Conservation (phyloP, 2,329 filamentous ascomycete species). For the Teratosphaeria destructans region DNA sequence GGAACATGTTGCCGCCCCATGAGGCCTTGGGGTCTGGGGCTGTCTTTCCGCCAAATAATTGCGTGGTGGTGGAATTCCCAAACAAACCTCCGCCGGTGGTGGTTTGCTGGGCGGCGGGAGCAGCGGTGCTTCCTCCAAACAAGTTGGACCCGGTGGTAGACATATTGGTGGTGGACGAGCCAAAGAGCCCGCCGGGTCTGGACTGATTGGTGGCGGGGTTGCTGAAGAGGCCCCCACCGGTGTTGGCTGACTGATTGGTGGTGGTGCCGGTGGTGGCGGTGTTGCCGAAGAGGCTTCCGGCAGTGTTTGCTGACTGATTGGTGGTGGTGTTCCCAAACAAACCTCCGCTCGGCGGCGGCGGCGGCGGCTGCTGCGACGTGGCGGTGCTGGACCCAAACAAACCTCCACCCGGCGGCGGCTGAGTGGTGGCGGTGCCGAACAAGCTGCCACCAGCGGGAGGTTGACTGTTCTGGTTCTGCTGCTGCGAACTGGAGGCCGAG, state of each 20-base stretch:
- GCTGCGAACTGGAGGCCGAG: constrained; percentile 8
- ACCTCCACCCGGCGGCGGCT: constrained; percentile 13
- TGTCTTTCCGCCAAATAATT: constrained; percentile 4
- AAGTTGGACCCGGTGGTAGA: neutral
- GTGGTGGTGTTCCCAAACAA: constrained; percentile 26
- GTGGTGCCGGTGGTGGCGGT: neutral
- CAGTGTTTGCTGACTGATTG: neutral
- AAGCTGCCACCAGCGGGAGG: constrained; percentile 16
- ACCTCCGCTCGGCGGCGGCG: constrained; percentile 8
- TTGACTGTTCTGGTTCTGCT: constrained; percentile 6
- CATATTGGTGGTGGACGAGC: constrained; percentile 1
- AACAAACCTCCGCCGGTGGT: constrained; percentile 23
- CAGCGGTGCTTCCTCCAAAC: constrained; percentile 6
- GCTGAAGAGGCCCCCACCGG: constrained; percentile 7
- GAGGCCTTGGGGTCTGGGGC: neutral
- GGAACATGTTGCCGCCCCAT: constrained; percentile 3
- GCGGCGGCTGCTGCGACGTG: constrained; percentile 7
- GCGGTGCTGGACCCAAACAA: constrained; percentile 13
- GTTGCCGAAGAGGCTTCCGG: constrained; percentile 4
- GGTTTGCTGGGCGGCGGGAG: neutral
- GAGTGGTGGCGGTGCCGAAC: constrained; percentile 14
- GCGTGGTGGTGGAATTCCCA: constrained; percentile 10
- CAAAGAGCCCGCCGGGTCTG: constrained; percentile 3
- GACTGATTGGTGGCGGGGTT: constrained; percentile 10
- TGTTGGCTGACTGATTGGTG: constrained; percentile 1